These are phyloP conservation scores for Dalechampia spathulata DNA, from an alignment of 441 rosid species.

Conservation along the genomic window DNA sequence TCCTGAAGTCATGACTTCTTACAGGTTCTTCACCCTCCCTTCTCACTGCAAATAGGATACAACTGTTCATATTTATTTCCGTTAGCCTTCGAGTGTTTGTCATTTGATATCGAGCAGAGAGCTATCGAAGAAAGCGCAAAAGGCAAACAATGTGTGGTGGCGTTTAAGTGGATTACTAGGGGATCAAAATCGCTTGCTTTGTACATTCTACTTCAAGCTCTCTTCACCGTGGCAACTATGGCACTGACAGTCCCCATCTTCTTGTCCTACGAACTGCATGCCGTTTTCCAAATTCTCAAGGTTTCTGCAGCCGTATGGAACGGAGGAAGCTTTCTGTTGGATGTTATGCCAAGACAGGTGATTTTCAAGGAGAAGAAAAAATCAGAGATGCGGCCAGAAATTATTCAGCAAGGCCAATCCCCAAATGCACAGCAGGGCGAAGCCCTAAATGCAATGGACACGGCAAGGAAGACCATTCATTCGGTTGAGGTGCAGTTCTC, in stretches of 20 bases:
- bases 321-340: constrained; percentile 86
- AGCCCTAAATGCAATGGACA: too few relatives aligned
- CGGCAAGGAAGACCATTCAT: too few relatives aligned
- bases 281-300: constrained; percentile 71
- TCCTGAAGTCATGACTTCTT: constrained; percentile 99
- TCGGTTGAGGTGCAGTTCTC: too few relatives aligned
- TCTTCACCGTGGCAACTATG: constrained; percentile 87
- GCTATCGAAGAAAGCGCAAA: constrained; percentile 78
- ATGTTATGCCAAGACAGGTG: constrained; percentile 87
- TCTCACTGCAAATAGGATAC: too few relatives aligned
- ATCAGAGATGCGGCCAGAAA: constrained; percentile 35
- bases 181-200: constrained; percentile 65
- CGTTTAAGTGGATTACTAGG: constrained; percentile 74
- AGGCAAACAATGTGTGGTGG: constrained; percentile 90
- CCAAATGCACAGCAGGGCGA: too few relatives aligned
- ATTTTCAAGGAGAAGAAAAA: constrained; percentile 74
- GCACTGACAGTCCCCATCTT: constrained; percentile 91
- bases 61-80: too few relatives aligned
- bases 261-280: constrained; percentile 63
- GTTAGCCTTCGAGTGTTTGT: not conserved
- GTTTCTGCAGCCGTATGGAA: constrained; percentile 86
- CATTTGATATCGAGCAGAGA: constrained; percentile 35
- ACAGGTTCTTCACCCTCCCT: constrained; percentile 42
- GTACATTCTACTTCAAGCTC: constrained; percentile 68
- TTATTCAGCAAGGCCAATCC: not conserved